Conservation (phyloP, 371 early-diverging fungal genomes). For the Apophysomyces elegans region DNA sequence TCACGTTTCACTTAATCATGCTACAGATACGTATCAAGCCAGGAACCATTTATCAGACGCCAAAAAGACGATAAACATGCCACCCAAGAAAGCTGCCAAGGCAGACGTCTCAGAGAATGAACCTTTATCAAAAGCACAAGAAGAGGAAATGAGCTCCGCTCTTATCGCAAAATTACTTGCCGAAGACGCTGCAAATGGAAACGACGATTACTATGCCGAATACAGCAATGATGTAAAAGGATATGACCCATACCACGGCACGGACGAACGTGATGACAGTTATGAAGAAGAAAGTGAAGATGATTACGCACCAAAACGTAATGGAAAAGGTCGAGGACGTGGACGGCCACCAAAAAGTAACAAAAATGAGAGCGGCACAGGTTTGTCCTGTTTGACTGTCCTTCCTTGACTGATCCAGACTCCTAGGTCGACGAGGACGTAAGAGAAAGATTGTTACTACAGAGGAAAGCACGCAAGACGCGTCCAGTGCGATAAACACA, state of each 20-base stretch:
- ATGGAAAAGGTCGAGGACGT: conserved; percentile 26
- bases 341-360: conserved; percentile 9
- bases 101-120: not conserved
- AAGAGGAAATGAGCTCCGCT: conserved; percentile 82
- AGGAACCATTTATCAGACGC: not conserved
- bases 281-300: conserved; percentile 61
- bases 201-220: conserved; percentile 64
- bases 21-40: not conserved
- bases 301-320: conserved; percentile 45
- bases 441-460: conserved; percentile 24
- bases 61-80: not conserved
- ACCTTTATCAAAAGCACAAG: conserved; percentile 56
- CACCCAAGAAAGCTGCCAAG: not conserved
- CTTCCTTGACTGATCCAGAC: no score
- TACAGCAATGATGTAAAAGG: conserved; percentile 55
- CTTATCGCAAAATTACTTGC: conserved; percentile 79
- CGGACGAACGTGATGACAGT: conserved; percentile 49
- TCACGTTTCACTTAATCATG: not conserved
- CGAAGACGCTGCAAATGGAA: conserved; percentile 56
- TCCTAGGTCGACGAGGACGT: conserved; percentile 23
- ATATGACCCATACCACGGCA: conserved; percentile 27
- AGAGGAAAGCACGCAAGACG: conserved; percentile 10
- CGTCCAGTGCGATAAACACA: conserved; percentile 5
- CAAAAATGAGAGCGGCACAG: conserved; percentile 40
- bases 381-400: not conserved